Base-by-base conservation (phyloP, 2,329 filamentous ascomycete species). In the Nothopassalora personata region DNA sequence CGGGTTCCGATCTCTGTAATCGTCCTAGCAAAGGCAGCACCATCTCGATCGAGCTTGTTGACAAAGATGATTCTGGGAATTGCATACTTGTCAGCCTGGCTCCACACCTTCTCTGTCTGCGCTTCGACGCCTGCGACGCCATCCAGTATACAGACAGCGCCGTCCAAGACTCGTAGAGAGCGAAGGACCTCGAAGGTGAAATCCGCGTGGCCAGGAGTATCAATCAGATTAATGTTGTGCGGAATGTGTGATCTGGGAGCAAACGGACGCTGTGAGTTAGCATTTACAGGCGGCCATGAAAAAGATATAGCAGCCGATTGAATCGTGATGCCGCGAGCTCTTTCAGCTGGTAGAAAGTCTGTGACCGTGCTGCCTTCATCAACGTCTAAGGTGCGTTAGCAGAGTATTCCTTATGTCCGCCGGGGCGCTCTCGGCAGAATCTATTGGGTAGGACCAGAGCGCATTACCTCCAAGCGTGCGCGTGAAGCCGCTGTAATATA, bases 261-360 rank as follows among this genome's bases (percentile, higher is more conserved):
- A 31, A 43, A 39, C 5, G 54, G 54, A 4, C 53, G 70, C 67
- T 58, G 69, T 75, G 66, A 36, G 68, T 65, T 54, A 19, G 31
- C 48, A 62, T 50, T 39, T n/a, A 61, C 59, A 7, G 86, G 87
- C 5, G 94, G 94, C 94, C 94, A 99, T 63, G 88, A 82, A 73
- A 97, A 96, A 1, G 91, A 96, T 65, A 97, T 95, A 50, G 94
- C 93, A 10, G 94, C 94, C 2, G 93, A 97, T 72, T 97, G 94
- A 61, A 99, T 97, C 4, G 94, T 99, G 71, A 99, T 97, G 31
- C 94, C 94, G 65, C 94, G 83, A 66, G 91, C 87, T 69, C 93
- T 83, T 74, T 99, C 94, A 64, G 96, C 87, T 6, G 94, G 93
- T 6, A 99, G 83, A 67, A 97, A 99, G 75, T 99, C 94, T 2